These are phyloP conservation scores for Raffaelea albimanens DNA, from an alignment of 2,329 filamentous ascomycete genomes.

Conservation along the genomic window DNA sequence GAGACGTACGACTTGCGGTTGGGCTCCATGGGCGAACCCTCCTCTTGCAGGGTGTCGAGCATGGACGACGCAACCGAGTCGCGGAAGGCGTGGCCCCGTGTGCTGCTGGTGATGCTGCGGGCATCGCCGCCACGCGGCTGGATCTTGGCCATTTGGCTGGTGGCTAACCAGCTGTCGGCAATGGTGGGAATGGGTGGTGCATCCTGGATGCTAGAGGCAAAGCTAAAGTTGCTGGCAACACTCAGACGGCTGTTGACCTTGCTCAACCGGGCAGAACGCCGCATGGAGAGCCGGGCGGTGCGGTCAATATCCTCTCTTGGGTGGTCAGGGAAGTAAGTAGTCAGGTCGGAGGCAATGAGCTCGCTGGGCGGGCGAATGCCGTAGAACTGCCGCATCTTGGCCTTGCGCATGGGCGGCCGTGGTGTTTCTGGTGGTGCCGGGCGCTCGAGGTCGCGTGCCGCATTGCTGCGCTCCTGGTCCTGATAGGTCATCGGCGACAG, in stretches of 20 bases:
- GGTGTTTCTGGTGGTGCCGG: conserved; percentile 39
- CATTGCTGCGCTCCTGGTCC: conserved; percentile 56
- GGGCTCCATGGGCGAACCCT: conserved; percentile 69
- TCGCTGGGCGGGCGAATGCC: conserved; percentile 90
- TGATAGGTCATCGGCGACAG: conserved; percentile 70
- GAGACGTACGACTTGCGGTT: conserved; percentile 96
- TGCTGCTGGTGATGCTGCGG: background rate
- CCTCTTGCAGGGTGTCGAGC: conserved; percentile 83
- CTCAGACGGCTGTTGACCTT: conserved; percentile 88
- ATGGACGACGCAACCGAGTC: conserved; percentile 86
- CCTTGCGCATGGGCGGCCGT: conserved; percentile 36
- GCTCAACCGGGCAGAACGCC: conserved; percentile 82
- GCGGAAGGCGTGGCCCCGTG: conserved; percentile 53
- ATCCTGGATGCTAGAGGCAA: conserved; percentile 84
- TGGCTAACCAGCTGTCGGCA: conserved; percentile 78
- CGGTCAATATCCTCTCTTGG: conserved; percentile 90
- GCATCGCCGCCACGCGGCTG: conserved; percentile 28
- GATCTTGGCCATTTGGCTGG: conserved; percentile 42
- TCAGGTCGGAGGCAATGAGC: conserved; percentile 91
- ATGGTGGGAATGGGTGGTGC: conserved; percentile 93
- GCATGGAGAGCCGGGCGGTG: conserved; percentile 85
- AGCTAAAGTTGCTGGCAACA: conserved; percentile 87
- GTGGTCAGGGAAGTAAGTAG: conserved; percentile 95
- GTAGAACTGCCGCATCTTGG: conserved; percentile 70
- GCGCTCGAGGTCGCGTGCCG: conserved; percentile 48